phyloP scores from a whole-genome alignment of 2,329 filamentous ascomycete species.

The Verticillium klebahnii region DNA sequence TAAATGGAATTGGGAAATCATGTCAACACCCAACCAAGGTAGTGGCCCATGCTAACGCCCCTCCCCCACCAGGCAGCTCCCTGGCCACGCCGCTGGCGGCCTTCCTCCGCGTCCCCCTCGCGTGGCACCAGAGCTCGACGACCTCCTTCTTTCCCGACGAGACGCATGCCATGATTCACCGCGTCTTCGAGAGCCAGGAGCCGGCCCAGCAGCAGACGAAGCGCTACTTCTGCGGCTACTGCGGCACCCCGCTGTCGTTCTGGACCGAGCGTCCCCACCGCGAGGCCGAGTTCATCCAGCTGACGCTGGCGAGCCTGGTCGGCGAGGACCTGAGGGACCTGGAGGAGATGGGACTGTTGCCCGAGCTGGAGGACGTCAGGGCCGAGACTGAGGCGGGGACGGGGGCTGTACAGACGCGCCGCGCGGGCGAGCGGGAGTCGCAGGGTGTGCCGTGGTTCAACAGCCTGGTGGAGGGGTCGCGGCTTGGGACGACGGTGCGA shows the following conservation, averaged over 20 bases:
- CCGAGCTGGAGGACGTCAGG: conserved; percentile 30
- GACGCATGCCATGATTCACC: conserved; percentile 60
- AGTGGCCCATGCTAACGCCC: background rate
- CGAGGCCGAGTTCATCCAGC: conserved; percentile 73
- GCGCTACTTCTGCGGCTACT: conserved; percentile 86
- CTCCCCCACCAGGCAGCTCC: conserved; percentile 45
- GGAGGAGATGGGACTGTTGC: conserved; percentile 71
- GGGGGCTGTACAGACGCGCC: conserved; percentile 19
- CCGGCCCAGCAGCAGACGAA: conserved; percentile 53
- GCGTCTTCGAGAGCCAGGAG: conserved; percentile 55
- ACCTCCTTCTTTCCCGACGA: conserved; percentile 77
- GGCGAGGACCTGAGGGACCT: conserved; percentile 67
- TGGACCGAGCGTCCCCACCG: conserved; percentile 71
- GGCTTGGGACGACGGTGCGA: conserved; percentile 59
- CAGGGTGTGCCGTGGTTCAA: conserved; percentile 86
- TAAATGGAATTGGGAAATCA: background rate
- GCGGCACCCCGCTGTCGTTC: conserved; percentile 77
- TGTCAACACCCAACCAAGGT: background rate
- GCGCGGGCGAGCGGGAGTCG: conserved; percentile 46
- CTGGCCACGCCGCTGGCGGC: conserved; percentile 71
- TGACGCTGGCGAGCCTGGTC: conserved; percentile 74
- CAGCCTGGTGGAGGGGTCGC: conserved; percentile 70
- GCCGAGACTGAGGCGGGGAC: conserved; percentile 11
- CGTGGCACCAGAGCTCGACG: conserved; percentile 75
- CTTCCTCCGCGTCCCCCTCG: conserved; percentile 77